Percentiles rank a stretch among this genome's conserved stretches.
Evolutionary conservation across 441 rosid genomes (phyloP).

Genomic region (Jatropha multifida): DNA sequence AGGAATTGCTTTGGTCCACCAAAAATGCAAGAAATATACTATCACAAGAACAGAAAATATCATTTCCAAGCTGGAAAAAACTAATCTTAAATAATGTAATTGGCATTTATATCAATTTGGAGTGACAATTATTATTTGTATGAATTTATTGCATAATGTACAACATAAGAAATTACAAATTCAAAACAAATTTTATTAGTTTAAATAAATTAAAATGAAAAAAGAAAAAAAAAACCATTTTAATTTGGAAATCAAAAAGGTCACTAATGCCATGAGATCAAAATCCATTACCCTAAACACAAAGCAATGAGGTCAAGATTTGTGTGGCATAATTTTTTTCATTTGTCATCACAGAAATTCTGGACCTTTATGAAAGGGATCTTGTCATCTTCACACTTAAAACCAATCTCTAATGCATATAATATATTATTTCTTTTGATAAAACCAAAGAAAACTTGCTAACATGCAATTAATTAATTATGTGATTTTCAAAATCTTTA

Average conservation of each 20-base stretch:
- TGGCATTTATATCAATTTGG: not conserved
- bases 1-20: not conserved
- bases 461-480: not conserved
- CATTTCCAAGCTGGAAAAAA: not conserved
- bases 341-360: not conserved
- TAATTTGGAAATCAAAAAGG: too few species aligned
- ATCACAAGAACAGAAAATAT: not conserved
- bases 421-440: not conserved
- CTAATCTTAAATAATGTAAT: not conserved
- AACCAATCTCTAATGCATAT: not conserved
- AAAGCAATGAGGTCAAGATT: not conserved
- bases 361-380: not conserved
- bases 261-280: too few species aligned
- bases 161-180: too few species aligned
- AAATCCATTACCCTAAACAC: too few species aligned
- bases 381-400: not conserved
- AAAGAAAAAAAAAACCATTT: too few species aligned
- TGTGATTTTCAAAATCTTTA: conserved; percentile 17
- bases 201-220: too few species aligned
- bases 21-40: not conserved
- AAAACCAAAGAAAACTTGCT: not conserved
- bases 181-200: too few species aligned
- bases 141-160: too few species aligned
- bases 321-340: not conserved
- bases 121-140: too few species aligned